Conservation (phyloP, 2,329 filamentous ascomycete genomes). For the Aspergillus sp. region DNA sequence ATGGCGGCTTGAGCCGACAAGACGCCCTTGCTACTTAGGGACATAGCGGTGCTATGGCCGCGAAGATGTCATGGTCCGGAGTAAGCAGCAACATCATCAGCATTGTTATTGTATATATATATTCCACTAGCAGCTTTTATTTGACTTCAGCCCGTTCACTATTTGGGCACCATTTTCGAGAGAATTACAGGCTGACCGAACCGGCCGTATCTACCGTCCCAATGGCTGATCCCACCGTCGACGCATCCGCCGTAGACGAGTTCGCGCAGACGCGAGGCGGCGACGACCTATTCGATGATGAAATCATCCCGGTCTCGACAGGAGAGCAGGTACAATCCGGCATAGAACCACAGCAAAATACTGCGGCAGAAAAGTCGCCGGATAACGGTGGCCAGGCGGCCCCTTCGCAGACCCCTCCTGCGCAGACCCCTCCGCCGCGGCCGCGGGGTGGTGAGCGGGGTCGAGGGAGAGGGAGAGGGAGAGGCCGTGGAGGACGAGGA, state of each 20-base stretch:
- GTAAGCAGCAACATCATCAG: no score
- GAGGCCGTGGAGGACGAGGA: slow-evolving; percentile 15
- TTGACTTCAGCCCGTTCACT: no score
- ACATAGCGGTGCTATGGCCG: no score
- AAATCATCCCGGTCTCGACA: slow-evolving; percentile 39
- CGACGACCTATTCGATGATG: slow-evolving; percentile 46
- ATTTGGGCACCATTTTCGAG: no score
- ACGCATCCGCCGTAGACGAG: slow-evolving; percentile 30
- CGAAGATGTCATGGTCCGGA: no score
- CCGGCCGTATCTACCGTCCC: background rate
- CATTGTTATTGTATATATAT: no score
- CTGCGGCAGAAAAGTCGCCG: slow-evolving; percentile 5
- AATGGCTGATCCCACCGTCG: slow-evolving; percentile 5
- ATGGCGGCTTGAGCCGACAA: no score
- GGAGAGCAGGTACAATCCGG: slow-evolving; percentile 22
- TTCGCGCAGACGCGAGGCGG: slow-evolving; percentile 43
- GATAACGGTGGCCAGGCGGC: slow-evolving; percentile 4
- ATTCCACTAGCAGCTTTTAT: no score
- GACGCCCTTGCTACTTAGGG: no score
- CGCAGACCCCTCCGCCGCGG: slow-evolving; percentile 20
- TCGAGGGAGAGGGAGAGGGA: slow-evolving; percentile 18
- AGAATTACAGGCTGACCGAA: background rate
- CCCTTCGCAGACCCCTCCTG: slow-evolving; percentile 9
- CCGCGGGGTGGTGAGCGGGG: slow-evolving; percentile 24
- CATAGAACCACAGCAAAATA: slow-evolving; percentile 7